Percentiles rank a stretch among this genome's conserved stretches.
These are phyloP conservation scores for Balamuthia mandrillaris DNA, from an alignment of 208 protist species.

Conservation along the genomic window DNA sequence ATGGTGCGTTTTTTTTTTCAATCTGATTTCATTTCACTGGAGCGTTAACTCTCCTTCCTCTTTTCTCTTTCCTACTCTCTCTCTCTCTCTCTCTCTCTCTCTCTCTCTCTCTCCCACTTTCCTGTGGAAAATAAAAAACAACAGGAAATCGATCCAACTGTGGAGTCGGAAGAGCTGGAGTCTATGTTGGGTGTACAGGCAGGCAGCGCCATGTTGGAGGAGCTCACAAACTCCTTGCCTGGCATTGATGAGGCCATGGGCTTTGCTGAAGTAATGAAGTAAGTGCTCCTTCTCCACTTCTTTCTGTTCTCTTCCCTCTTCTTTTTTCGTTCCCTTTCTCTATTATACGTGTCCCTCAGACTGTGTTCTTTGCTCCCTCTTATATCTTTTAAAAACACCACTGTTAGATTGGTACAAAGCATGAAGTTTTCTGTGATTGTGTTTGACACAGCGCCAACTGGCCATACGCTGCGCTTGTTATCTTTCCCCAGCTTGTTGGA, in stretches of 20 bases:
- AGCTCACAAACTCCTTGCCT: conserved; percentile 76
- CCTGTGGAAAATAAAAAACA: too few relatives aligned
- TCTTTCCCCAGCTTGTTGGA: conserved; percentile 80
- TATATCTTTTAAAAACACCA: not conserved
- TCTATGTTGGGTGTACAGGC: conserved; percentile 51
- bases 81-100: too few relatives aligned
- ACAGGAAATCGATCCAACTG: not conserved
- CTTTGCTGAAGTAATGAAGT: conserved; percentile 91
- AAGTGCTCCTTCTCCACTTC: too few relatives aligned
- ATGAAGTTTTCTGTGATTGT: conserved; percentile 90
- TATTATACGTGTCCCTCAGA: too few relatives aligned
- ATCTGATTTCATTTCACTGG: not conserved
- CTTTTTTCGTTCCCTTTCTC: too few relatives aligned
- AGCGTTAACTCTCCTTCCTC: too few relatives aligned
- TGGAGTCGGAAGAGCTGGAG: conserved; percentile 75
- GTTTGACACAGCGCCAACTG: conserved; percentile 99
- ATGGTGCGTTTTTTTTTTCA: conserved; percentile 73
- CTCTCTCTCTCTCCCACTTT: too few relatives aligned
- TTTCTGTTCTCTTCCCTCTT: too few relatives aligned
- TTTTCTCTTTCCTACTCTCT: too few relatives aligned
- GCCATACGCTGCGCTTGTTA: conserved; percentile 94
- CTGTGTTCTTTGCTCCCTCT: not conserved
- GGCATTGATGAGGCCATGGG: conserved; percentile 97
- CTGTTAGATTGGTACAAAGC: conserved; percentile 70
- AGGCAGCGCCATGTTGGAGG: conserved; percentile 35